Evolutionary conservation across 2,329 filamentous ascomycete species (phyloP).

Genomic region (Venturia effusa): DNA sequence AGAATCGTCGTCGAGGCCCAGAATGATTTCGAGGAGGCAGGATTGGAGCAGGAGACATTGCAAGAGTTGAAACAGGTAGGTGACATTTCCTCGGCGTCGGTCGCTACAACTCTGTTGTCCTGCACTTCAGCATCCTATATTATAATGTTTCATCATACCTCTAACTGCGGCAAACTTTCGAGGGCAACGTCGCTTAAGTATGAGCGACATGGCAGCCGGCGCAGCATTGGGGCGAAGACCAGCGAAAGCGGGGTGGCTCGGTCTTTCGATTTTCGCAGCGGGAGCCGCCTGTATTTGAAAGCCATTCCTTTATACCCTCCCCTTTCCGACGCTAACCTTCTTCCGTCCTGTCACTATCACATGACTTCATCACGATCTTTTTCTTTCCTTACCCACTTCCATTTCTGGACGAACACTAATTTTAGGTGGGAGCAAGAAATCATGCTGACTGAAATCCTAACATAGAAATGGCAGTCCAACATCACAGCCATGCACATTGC

Average conservation of each 20-base stretch:
- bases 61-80: slow-evolving; percentile 82
- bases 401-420: not conserved
- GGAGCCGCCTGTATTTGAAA: slow-evolving; percentile 10
- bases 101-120: not conserved
- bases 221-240: slow-evolving; percentile 6
- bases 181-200: not conserved
- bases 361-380: slow-evolving; percentile 3
- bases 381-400: not conserved
- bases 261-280: slow-evolving; percentile 1
- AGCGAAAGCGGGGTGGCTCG: slow-evolving; percentile 10
- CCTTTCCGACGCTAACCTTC: slow-evolving; percentile 9
- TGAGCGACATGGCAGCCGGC: slow-evolving; percentile 8
- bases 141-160: not conserved
- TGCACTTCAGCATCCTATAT: not conserved
- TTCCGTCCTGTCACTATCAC: not conserved
- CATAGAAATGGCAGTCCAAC: slow-evolving; percentile 86
- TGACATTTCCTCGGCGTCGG: slow-evolving; percentile 15
- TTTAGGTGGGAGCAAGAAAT: not conserved
- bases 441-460: slow-evolving; percentile 1
- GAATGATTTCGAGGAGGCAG: slow-evolving; percentile 94
- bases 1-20: slow-evolving; percentile 54
- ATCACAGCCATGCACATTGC: slow-evolving; percentile 77
- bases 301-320: slow-evolving; percentile 9
- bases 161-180: not conserved
- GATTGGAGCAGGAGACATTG: slow-evolving; percentile 77